Base-by-base conservation (phyloP, 2,329 filamentous ascomycete genomes). In the Beauveria scarabaeidicola region DNA sequence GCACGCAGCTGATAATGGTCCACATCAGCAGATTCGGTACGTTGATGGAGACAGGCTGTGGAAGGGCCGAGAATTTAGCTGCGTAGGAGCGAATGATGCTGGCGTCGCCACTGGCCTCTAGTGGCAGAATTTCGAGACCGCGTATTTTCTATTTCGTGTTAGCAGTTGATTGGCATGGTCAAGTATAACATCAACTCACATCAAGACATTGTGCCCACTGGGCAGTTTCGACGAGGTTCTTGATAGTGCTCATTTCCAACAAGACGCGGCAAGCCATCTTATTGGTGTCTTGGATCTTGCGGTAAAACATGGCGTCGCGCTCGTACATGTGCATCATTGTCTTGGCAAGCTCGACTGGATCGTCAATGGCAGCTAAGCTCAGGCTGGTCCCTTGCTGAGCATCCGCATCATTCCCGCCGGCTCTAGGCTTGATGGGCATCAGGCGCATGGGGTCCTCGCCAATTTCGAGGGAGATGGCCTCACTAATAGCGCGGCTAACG, bases 21-120 rank as follows among this genome's bases (percentile, higher is more conserved):
- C 94, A 97, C 77, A 96, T 88, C 63, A 99, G 82, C 63, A 97
- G 80, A 72, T 93, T 91, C 19, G 93, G 93, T 66, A 97, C 86
- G 68, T 94, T 96, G 70, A 90, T 87, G 3, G 92, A 88, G 44
- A 99, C 89, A 8, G 91, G 84, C 65, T 90, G 85, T 4, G 91
- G 84, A 44, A 96, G 81, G 1, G 82, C 80, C 17, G 90, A 83
- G 75, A 99, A 97, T 63, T 86, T 87, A 67, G 90, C 85, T 1
- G 93, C 91, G 62, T 86, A 86, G 64, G 81, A 81, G 63, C 94
- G 90, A 74, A 99, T 93, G 52, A 80, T 82, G 67, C 85, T 82
- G 61, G 94, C 85, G 68, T 93, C 88, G 67, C 90, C 90, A 25
- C 77, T 76, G 17, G 90, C 87, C 53, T 85, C 80, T 50, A 96